Conservation (phyloP, 2,329 filamentous ascomycete species). For the Penicillium expansum region DNA sequence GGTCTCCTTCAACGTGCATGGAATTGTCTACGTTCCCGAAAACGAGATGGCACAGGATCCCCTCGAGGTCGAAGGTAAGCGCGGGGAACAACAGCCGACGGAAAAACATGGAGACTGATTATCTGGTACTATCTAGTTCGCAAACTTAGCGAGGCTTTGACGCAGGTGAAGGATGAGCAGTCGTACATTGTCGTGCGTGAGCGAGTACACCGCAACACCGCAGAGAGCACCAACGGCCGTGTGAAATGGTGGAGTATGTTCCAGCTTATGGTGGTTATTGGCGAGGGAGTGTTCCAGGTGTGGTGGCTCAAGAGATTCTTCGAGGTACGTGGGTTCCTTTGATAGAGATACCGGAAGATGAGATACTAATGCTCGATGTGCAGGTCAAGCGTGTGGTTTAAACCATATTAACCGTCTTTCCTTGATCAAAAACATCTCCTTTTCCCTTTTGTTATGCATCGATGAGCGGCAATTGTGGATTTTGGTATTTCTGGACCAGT, state of each 20-base stretch:
- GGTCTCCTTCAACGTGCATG: constrained; percentile 98
- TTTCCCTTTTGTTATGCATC: background rate
- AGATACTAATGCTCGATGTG: constrained; percentile 12
- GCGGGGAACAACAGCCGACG: background rate
- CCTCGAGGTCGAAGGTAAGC: constrained; percentile 80
- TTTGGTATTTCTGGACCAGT: constrained; percentile 10
- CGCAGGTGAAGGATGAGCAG: constrained; percentile 96
- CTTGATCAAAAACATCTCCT: background rate
- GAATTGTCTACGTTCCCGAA: constrained; percentile 95
- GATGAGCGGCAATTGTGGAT: constrained; percentile 15
- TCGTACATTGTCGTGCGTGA: constrained; percentile 94
- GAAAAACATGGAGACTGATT: constrained; percentile 5
- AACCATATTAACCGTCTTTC: constrained; percentile 8
- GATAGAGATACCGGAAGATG: background rate
- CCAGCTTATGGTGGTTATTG: constrained; percentile 82
- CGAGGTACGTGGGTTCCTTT: constrained; percentile 55
- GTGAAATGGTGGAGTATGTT: constrained; percentile 99
- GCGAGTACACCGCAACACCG: constrained; percentile 94
- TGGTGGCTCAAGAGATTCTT: constrained; percentile 99
- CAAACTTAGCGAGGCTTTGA: constrained; percentile 76
- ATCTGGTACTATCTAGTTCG: constrained; percentile 57
- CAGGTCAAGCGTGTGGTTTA: constrained; percentile 51
- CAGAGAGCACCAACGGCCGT: constrained; percentile 93
- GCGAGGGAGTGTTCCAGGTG: constrained; percentile 95
- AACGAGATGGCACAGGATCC: constrained; percentile 80